phyloP scores from a whole-genome alignment of 495 filamentous ascomycete species.

The Lichina pygmaea region DNA sequence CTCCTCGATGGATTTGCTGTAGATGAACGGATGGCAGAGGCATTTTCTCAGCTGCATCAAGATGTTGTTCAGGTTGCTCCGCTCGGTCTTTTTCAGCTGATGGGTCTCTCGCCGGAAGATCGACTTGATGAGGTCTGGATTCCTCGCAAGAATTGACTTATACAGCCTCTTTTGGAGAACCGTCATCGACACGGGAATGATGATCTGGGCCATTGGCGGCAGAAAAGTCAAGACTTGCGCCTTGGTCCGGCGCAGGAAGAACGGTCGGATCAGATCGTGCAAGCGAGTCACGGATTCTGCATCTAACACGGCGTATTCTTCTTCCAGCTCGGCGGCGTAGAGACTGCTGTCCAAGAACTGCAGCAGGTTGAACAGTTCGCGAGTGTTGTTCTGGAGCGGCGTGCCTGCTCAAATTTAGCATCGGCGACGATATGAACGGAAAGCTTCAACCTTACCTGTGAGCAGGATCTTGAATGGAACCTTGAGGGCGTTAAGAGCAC shows the following conservation, averaged over 20 bases:
- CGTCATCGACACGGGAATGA: slow-evolving; percentile 80
- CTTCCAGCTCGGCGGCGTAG: slow-evolving; percentile 45
- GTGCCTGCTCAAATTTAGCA: slow-evolving; percentile 22
- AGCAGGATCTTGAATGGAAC: slow-evolving; percentile 60
- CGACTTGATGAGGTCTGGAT: slow-evolving; percentile 63
- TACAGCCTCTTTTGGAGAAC: slow-evolving; percentile 81
- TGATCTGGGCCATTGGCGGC: slow-evolving; percentile 80
- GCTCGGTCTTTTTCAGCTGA: slow-evolving; percentile 32
- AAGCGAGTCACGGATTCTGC: slow-evolving; percentile 55
- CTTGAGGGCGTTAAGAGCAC: slow-evolving; percentile 38
- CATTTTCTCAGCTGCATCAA: slow-evolving; percentile 89
- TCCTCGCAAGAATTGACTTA: slow-evolving; percentile 76
- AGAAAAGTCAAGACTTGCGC: slow-evolving; percentile 68
- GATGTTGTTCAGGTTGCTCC: slow-evolving; percentile 68
- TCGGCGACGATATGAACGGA: background rate
- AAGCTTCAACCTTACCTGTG: slow-evolving; percentile 21
- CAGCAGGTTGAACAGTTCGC: slow-evolving; percentile 82
- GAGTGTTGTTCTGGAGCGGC: slow-evolving; percentile 80
- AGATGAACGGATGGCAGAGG: slow-evolving; percentile 86
- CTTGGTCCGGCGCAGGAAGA: slow-evolving; percentile 67
- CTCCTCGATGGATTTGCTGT: slow-evolving; percentile 73
- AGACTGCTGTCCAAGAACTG: slow-evolving; percentile 61
- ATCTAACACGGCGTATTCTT: slow-evolving; percentile 43
- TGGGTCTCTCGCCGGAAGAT: slow-evolving; percentile 35
- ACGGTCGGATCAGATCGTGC: slow-evolving; percentile 65